Conservation (phyloP, 2,329 filamentous ascomycete genomes). For the Teratosphaeria viscida region DNA sequence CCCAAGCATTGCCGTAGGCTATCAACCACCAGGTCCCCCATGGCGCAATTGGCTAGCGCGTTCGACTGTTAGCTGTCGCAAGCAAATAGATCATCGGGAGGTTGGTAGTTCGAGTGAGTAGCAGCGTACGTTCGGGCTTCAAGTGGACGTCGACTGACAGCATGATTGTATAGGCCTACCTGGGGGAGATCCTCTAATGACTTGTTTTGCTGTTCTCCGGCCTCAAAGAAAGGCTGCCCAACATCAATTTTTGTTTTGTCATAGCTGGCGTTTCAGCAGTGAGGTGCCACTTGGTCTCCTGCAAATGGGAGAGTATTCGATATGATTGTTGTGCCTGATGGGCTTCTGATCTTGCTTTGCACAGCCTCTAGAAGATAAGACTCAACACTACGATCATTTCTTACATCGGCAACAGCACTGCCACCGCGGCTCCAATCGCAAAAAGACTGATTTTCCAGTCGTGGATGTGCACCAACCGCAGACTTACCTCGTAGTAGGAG, state of each 20-base stretch:
- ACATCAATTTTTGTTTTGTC: too few species aligned
- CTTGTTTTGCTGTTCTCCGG: too few species aligned
- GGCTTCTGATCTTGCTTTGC: neutral
- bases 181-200: too few species aligned
- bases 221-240: too few species aligned
- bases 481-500: neutral
- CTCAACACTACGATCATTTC: neutral
- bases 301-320: too few species aligned
- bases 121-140: neutral
- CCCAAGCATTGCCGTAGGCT: neutral
- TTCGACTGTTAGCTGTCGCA: slow-evolving; percentile 2
- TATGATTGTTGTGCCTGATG: too few species aligned
- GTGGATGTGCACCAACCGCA: neutral
- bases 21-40: neutral
- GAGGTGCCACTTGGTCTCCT: too few species aligned
- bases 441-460: neutral
- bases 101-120: slow-evolving; percentile 4
- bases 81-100: neutral
- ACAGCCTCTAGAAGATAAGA: neutral
- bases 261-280: too few species aligned
- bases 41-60: slow-evolving; percentile 4
- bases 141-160: neutral
- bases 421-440: neutral
- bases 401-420: neutral
- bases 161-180: too few species aligned